Percentiles rank a stretch among this genome's conserved stretches.
phyloP scores from a whole-genome alignment of 2,329 filamentous ascomycete genomes.

The Curvularia lunata region DNA sequence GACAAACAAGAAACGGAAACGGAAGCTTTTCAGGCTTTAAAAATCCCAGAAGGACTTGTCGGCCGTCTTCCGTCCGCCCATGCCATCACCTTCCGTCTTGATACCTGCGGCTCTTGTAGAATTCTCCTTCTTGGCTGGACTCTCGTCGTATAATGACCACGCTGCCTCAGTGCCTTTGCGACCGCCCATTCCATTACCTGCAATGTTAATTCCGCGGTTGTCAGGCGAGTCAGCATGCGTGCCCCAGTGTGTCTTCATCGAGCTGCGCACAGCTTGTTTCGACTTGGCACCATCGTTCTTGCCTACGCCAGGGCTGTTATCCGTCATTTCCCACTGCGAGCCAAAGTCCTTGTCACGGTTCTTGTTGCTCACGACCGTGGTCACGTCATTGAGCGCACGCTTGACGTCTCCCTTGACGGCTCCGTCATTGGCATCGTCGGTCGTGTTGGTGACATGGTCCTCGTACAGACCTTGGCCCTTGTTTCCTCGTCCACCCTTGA shows the following conservation, averaged over 20 bases:
- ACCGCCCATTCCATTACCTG: conserved; percentile 52
- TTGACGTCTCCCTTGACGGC: background rate
- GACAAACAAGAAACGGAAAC: background rate
- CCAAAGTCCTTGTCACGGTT: conserved; percentile 79
- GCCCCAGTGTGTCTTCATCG: conserved; percentile 52
- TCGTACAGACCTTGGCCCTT: conserved; percentile 76
- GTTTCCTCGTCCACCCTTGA: conserved; percentile 64
- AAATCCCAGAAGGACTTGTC: conserved; percentile 42
- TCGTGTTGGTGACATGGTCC: conserved; percentile 69
- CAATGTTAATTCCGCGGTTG: conserved; percentile 45
- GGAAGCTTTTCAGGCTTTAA: conserved; percentile 10
- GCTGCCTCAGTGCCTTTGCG: conserved; percentile 44
- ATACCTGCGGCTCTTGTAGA: conserved; percentile 35
- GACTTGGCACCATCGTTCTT: conserved; percentile 51
- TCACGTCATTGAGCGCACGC: conserved; percentile 68
- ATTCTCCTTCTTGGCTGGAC: conserved; percentile 41
- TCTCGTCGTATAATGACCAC: conserved; percentile 51
- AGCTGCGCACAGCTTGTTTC: conserved; percentile 65
- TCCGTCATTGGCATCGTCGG: conserved; percentile 24
- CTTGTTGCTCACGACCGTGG: conserved; percentile 74
- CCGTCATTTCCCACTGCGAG: conserved; percentile 76
- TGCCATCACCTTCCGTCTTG: conserved; percentile 49
- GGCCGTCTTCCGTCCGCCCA: conserved; percentile 48
- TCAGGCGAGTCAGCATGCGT: conserved; percentile 40
- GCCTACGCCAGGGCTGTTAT: conserved; percentile 63